phyloP scores from a whole-genome alignment of 495 filamentous ascomycete species.

The Penicillium steckii region DNA sequence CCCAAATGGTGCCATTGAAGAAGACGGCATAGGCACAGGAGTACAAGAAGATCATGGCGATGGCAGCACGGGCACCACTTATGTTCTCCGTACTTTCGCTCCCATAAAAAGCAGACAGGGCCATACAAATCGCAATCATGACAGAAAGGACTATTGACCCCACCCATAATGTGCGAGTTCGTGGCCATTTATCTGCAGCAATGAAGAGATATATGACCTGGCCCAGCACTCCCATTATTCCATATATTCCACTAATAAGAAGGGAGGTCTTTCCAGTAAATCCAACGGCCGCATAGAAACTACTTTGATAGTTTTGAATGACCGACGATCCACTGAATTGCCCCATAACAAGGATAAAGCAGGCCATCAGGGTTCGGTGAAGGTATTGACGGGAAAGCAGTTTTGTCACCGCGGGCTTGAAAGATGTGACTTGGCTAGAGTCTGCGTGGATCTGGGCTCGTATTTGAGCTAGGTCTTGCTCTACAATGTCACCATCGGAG shows the following conservation, averaged over 20 bases:
- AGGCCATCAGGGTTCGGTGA: constrained; percentile 8
- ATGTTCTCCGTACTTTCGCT: constrained; percentile 1
- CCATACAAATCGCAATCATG: constrained; percentile 24
- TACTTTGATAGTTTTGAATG: constrained; percentile 21
- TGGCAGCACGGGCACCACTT: constrained; percentile 14
- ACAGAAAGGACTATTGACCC: constrained; percentile 15
- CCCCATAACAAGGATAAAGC: constrained; percentile 19
- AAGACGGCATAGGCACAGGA: constrained; percentile 25
- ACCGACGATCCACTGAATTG: constrained; percentile 21
- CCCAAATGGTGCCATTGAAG: constrained; percentile 28
- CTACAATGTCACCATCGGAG: constrained; percentile 4
- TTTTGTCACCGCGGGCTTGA: background rate
- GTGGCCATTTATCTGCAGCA: constrained; percentile 17
- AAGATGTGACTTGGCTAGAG: background rate
- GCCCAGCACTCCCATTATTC: constrained; percentile 20
- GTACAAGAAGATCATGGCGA: constrained; percentile 24
- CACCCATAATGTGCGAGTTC: constrained; percentile 18
- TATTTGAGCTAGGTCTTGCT: constrained; percentile 15
- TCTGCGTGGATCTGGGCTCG: constrained; percentile 11
- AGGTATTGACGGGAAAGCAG: background rate
- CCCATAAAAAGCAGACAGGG: constrained; percentile 15
- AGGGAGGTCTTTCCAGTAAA: constrained; percentile 20
- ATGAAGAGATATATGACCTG: constrained; percentile 20
- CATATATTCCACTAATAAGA: constrained; percentile 20
- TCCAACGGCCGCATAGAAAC: constrained; percentile 16